Evolutionary conservation across 805 yeast species (phyloP).

Genomic region (Jamesozyma gamospora): DNA sequence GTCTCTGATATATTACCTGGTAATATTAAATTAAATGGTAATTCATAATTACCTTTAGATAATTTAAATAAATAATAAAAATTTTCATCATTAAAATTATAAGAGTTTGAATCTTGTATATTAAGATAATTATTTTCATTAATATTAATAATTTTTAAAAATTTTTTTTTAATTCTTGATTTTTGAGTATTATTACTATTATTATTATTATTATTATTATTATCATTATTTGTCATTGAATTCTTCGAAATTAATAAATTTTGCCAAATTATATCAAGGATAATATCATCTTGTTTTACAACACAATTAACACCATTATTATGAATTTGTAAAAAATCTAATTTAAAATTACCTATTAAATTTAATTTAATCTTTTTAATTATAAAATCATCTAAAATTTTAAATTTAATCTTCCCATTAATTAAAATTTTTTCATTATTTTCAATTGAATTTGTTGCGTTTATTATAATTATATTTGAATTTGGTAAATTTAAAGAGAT

Average conservation of each 20-base stretch:
- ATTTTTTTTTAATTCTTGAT: not conserved
- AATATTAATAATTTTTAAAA: not conserved
- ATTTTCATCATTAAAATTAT: not conserved
- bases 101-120: too few relatives aligned
- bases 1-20: conserved; percentile 83
- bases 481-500: conserved; percentile 30
- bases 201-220: not conserved
- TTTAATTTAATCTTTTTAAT: conserved; percentile 53
- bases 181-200: conserved; percentile 7
- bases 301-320: conserved; percentile 29
- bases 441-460: conserved; percentile 42
- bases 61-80: conserved; percentile 28
- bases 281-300: conserved; percentile 41
- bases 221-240: too few relatives aligned
- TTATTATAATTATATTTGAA: conserved; percentile 59
- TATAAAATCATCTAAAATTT: conserved; percentile 42
- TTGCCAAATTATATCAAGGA: conserved; percentile 73
- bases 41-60: conserved; percentile 68
- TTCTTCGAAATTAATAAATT: conserved; percentile 31
- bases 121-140: not conserved
- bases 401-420: too few relatives aligned
- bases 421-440: too few relatives aligned
- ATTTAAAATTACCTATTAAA: conserved; percentile 50
- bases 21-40: conserved; percentile 73
- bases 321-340: conserved; percentile 46